Evolutionary conservation across 805 yeast genomes (phyloP), one percentile per base, ranked within the genome.

Genomic region (Ogataea naganishii): DNA sequence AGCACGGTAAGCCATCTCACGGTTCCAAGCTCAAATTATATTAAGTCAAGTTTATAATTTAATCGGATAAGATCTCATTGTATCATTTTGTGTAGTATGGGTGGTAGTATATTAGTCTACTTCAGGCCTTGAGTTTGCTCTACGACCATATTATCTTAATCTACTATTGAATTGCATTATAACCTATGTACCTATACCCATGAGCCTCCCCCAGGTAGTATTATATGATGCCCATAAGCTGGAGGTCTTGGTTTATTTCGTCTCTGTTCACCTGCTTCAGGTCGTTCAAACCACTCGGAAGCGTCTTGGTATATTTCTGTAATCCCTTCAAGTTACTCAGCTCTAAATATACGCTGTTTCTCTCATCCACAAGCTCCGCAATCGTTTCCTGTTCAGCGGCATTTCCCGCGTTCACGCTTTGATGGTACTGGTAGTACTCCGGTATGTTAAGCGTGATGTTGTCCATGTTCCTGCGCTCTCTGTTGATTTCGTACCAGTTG

Each of bases 401-500:
- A 23, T 44, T 51, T 13, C 37, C 27, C 10, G 45, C 35, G 14
- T 43, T 46, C 29, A 56, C 38, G 21, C 36, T 36, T 11, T 47
- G 35, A 32, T 51, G 47, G 37, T 35, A 56, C 35, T 51, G 60
- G 39, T 47, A 57, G 33, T 53, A 70, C 34, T 60, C 60, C 1
- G 73, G 69, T 42, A 73, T 53, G 17, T 68, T 71, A 5, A 75
- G 62, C 13, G 70, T 75, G 29, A 74, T 44, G 38, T 71, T 69
- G 51, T 85, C 95, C 72, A 84, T 68, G 26, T 75, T 75, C 39
- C 94, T 68, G 44, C 96, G 68, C 51, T 92, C 97, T 45, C 79
- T 75, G 55, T 86, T 88, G 46, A 88, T 81, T 41, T 81, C 79
- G 60, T 89, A 89, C 97, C 97, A 92, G 38, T 74, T 68, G 23